A percentile compares a stretch with the other conserved stretches of the same genome.
Conservation (phyloP, 2,329 filamentous ascomycete species). For the Lomentospora prolificans region DNA sequence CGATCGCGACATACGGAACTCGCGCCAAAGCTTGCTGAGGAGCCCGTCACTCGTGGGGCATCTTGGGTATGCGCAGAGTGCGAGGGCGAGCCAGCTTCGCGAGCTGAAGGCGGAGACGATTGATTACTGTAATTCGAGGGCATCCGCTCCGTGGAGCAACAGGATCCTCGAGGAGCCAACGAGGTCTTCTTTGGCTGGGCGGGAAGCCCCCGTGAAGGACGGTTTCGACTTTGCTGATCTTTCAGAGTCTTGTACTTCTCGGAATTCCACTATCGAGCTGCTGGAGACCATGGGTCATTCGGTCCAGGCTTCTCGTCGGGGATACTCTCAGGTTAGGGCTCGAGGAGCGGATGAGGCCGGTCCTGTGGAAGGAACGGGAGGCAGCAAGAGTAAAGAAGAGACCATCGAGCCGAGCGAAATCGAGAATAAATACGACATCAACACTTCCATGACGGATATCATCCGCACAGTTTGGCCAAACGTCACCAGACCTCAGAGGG, state of each 20-base stretch:
- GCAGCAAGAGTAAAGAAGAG: not conserved
- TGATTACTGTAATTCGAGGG: not conserved
- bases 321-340: not conserved
- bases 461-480: conserved; percentile 62
- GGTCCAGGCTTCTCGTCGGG: conserved; percentile 24
- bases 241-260: not conserved
- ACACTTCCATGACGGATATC: conserved; percentile 26
- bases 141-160: not conserved
- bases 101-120: not conserved
- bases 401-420: too few relatives aligned
- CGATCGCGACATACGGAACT: not conserved
- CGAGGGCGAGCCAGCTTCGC: not conserved
- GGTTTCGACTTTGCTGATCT: not conserved
- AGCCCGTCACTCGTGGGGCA: not conserved
- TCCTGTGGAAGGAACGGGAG: not conserved
- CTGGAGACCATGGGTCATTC: conserved; percentile 4
- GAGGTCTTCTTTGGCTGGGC: too few relatives aligned
- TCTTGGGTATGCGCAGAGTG: not conserved
- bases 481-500: conserved; percentile 39
- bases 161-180: too few relatives aligned
- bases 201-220: too few relatives aligned
- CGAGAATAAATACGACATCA: not conserved
- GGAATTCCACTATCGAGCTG: not conserved
- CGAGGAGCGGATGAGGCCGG: not conserved
- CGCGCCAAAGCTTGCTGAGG: not conserved